Conservation (phyloP, 768 basidiomycete species). For the Termitomyces sp. region DNA sequence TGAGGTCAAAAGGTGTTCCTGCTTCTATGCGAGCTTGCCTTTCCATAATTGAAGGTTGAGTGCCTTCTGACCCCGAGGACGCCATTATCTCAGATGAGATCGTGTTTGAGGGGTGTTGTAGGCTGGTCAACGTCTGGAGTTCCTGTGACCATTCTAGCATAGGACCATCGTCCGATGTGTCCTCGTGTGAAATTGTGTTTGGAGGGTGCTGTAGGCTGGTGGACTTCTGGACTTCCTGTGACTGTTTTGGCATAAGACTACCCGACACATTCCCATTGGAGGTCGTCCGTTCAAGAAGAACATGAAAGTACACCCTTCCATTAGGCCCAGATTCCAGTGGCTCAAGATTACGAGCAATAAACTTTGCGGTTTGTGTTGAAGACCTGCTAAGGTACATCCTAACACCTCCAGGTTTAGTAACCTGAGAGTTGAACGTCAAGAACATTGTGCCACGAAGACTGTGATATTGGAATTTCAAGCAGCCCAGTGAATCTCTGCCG, state of each 20-base stretch:
- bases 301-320: not conserved
- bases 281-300: not conserved
- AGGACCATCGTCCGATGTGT: too few species aligned
- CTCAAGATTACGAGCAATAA: not conserved
- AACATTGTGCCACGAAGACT: not conserved
- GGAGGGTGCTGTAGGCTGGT: not conserved
- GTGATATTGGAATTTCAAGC: not conserved
- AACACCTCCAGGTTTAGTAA: not conserved
- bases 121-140: not conserved
- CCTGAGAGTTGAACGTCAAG: not conserved
- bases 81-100: too few species aligned
- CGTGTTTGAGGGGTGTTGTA: not conserved
- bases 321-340: not conserved
- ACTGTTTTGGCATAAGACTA: not conserved
- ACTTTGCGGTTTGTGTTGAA: not conserved
- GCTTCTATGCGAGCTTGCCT: not conserved
- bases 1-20: not conserved
- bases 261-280: not conserved
- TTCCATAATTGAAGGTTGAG: not conserved
- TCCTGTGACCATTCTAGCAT: not conserved
- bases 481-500: not conserved
- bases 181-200: too few species aligned
- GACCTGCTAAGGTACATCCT: not conserved
- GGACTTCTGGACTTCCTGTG: not conserved
- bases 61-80: too few species aligned